phyloP scores from a whole-genome alignment of 371 early-diverging fungal genomes.

The Rhizomucor miehei region DNA sequence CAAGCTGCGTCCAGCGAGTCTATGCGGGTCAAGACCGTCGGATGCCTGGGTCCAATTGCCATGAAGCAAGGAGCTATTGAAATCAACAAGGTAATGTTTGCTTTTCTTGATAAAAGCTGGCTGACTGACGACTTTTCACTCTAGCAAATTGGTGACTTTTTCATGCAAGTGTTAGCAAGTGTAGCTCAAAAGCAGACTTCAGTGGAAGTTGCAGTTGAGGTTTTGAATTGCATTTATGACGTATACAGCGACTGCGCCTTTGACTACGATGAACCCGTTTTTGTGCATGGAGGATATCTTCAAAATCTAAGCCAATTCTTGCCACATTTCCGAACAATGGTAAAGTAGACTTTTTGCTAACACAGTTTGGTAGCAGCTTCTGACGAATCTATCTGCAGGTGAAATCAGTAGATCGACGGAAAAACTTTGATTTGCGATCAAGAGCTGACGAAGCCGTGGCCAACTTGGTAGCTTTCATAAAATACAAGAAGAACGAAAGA shows the following conservation, averaged over 20 bases:
- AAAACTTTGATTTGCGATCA: constrained; percentile 64
- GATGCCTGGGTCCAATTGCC: constrained; percentile 74
- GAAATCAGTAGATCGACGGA: constrained; percentile 74
- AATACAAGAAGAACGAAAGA: constrained; percentile 68
- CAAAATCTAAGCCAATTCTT: constrained; percentile 53
- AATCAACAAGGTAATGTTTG: constrained; percentile 62
- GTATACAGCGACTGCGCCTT: constrained; percentile 82
- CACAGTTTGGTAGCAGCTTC: background rate
- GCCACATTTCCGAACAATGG: constrained; percentile 48
- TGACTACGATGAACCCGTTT: constrained; percentile 86
- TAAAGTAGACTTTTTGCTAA: constrained; percentile 15
- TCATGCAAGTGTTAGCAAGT: constrained; percentile 34
- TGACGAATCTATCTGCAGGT: constrained; percentile 31
- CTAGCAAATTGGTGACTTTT: constrained; percentile 34
- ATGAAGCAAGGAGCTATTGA: constrained; percentile 69
- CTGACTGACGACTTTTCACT: background rate
- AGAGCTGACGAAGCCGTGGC: constrained; percentile 79
- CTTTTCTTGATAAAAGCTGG: background rate
- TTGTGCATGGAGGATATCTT: constrained; percentile 67
- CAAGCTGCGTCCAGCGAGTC: constrained; percentile 40
- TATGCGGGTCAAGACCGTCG: constrained; percentile 70
- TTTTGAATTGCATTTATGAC: constrained; percentile 83
- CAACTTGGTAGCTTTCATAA: constrained; percentile 82
- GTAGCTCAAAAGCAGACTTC: constrained; percentile 31
- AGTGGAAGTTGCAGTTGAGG: constrained; percentile 66